Conservation (phyloP, 2,329 filamentous ascomycete species). For the Elsinoe batatas region DNA sequence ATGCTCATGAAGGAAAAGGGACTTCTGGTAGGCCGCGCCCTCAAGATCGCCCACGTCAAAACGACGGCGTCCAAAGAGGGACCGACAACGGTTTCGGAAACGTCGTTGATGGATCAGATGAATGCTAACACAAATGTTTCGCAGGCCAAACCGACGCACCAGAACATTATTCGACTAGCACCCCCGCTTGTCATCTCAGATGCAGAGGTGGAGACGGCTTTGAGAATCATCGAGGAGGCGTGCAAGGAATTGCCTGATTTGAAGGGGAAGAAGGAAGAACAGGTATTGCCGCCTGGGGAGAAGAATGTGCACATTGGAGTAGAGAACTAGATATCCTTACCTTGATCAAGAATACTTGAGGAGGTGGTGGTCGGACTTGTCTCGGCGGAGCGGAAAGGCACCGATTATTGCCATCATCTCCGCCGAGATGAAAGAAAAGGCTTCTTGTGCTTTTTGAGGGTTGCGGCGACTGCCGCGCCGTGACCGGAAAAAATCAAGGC, state of each 20-base stretch:
- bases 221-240: conserved; percentile 72
- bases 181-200: conserved; percentile 92
- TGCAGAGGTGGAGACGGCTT: conserved; percentile 65
- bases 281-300: conserved; percentile 49
- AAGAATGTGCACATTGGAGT: conserved; percentile 52
- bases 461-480: neutral
- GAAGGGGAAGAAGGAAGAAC: conserved; percentile 46
- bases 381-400: neutral
- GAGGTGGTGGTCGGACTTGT: neutral
- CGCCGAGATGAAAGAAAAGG: neutral
- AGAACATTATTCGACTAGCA: conserved; percentile 97
- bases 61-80: conserved; percentile 34
- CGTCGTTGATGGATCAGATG: conserved; percentile 68
- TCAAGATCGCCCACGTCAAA: conserved; percentile 30
- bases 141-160: conserved; percentile 94
- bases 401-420: no score
- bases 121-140: conserved; percentile 19
- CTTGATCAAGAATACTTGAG: neutral
- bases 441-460: neutral
- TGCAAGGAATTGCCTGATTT: conserved; percentile 68
- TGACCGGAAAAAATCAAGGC: conserved; percentile 1
- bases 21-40: conserved; percentile 55
- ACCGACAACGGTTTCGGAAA: conserved; percentile 92
- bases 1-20: conserved; percentile 94
- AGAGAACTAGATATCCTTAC: conserved; percentile 39